Evolutionary conservation across 164 flowering plant species (phyloP), one percentile per base, ranked within the genome.

Genomic region (Umbellularia californica): DNA sequence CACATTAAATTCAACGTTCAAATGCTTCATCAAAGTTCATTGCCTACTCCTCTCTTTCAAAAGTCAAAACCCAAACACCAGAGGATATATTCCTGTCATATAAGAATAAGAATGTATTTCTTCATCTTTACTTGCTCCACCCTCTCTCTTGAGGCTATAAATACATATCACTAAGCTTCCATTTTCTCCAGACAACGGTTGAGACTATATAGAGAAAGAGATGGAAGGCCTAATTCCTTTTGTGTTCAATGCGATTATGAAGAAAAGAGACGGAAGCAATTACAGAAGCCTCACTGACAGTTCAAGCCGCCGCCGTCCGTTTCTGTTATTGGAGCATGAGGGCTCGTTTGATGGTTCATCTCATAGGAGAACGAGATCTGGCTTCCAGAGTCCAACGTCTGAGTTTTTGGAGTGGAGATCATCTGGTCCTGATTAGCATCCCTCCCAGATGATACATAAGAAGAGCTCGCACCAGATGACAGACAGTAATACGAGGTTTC

Each of bases 201-300:
- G 5, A 24, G 50, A 50, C 3, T 12, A 7, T 7, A 41, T 30
- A 58, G 24, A 15, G 10, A 64, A 27, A 70, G 27, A 50, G 7
- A 83, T 85, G 86, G 88, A 85, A 69, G 88, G 86, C 9, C 75
- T 85, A 24, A 85, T 85, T 52, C 88, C 86, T 23, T 81, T 66
- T 50, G 76, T 85, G 10, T 9, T 85, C 27, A 79, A 75, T 58
- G 82, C 81, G n/a, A 65, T 85, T 64, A 78, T 74, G 81, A 83
- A 82, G 68, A 72, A 81, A 35, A 82, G 50, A 70, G 77, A 81
- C 15, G 75, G 67, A 12, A 72, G 80, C 65, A 66, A 68, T 60
- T 85, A 76, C 69, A 65, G 85, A 6, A 67, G 76, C 69, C 66
- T 79, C n/a, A 75, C 82, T 5, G 75, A 63, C 15, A 78, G 79